These are phyloP conservation scores for Nemania diffusa DNA, from an alignment of 2,329 filamentous ascomycete genomes.

Conservation along the genomic window DNA sequence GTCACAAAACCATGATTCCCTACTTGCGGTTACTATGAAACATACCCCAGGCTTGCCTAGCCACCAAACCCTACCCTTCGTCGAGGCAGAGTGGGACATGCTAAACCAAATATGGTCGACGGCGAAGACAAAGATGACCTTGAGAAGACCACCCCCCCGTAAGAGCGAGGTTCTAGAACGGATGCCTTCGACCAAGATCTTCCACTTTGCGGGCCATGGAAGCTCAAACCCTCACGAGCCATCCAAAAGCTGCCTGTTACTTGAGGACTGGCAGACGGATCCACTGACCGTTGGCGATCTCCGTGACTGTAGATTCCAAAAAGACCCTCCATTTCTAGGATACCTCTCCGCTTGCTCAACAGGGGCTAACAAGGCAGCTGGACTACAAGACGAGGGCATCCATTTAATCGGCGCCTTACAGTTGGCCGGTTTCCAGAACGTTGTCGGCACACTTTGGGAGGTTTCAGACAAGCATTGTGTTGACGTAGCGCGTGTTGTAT, in stretches of 20 bases:
- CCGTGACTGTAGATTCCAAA: neutral
- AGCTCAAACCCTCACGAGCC: constrained; percentile 45
- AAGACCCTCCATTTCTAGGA: constrained; percentile 47
- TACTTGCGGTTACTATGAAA: neutral
- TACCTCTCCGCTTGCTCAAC: constrained; percentile 55
- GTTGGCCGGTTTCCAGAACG: constrained; percentile 41
- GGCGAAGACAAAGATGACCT: neutral
- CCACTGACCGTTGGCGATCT: neutral
- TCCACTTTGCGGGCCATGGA: constrained; percentile 56
- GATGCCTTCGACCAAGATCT: constrained; percentile 46
- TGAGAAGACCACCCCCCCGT: neutral
- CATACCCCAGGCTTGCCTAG: too few relatives aligned
- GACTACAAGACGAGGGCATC: constrained; percentile 52
- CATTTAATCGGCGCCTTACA: constrained; percentile 54
- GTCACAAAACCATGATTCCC: too few relatives aligned
- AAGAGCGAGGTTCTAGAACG: constrained; percentile 46
- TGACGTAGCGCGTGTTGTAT: constrained; percentile 17
- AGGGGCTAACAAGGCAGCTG: constrained; percentile 39
- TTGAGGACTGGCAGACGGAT: neutral
- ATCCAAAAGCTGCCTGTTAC: constrained; percentile 44
- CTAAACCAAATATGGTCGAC: too few relatives aligned
- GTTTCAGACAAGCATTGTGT: constrained; percentile 6
- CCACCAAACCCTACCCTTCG: too few relatives aligned
- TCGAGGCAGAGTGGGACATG: too few relatives aligned
- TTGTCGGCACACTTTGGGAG: constrained; percentile 48